Conservation (phyloP, 371 early-diverging fungal species). For the Nematocida sp. region DNA sequence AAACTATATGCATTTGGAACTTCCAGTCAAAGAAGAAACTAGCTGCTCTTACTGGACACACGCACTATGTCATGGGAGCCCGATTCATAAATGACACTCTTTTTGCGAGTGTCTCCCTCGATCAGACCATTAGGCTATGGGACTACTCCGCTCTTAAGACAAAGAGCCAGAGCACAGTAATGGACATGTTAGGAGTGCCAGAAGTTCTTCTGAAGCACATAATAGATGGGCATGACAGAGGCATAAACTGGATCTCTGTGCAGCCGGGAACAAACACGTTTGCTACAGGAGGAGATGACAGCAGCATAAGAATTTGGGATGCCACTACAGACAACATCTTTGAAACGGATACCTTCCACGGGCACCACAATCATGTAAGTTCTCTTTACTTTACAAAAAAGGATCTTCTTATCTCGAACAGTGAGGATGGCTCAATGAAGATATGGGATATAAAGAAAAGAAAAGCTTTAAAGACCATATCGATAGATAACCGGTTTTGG, state of each 20-base stretch:
- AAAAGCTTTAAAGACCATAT: slow-evolving; percentile 73
- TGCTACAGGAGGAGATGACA: slow-evolving; percentile 91
- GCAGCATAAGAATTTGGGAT: slow-evolving; percentile 92
- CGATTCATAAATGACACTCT: slow-evolving; percentile 94
- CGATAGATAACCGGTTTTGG: slow-evolving; percentile 87
- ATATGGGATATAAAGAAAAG: slow-evolving; percentile 89
- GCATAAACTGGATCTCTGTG: slow-evolving; percentile 92
- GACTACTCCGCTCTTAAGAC: slow-evolving; percentile 77
- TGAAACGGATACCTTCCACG: slow-evolving; percentile 91
- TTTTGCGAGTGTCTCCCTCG: slow-evolving; percentile 87
- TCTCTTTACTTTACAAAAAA: slow-evolving; percentile 85
- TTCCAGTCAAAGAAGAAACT: slow-evolving; percentile 96
- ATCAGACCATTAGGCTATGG: slow-evolving; percentile 96
- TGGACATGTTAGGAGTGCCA: slow-evolving; percentile 80
- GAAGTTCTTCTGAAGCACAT: slow-evolving; percentile 92
- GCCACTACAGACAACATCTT: slow-evolving; percentile 87
- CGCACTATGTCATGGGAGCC: slow-evolving; percentile 98
- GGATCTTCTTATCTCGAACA: slow-evolving; percentile 75
- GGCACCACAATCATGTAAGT: slow-evolving; percentile 93
- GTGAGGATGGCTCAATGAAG: slow-evolving; percentile 90
- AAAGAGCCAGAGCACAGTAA: slow-evolving; percentile 70
- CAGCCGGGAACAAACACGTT: slow-evolving; percentile 84
- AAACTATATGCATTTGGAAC: slow-evolving; percentile 97
- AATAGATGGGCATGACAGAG: slow-evolving; percentile 93
- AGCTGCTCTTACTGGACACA: slow-evolving; percentile 90